Conservation (phyloP, 352 stramenopile species). For the Phytophthora idaei region DNA sequence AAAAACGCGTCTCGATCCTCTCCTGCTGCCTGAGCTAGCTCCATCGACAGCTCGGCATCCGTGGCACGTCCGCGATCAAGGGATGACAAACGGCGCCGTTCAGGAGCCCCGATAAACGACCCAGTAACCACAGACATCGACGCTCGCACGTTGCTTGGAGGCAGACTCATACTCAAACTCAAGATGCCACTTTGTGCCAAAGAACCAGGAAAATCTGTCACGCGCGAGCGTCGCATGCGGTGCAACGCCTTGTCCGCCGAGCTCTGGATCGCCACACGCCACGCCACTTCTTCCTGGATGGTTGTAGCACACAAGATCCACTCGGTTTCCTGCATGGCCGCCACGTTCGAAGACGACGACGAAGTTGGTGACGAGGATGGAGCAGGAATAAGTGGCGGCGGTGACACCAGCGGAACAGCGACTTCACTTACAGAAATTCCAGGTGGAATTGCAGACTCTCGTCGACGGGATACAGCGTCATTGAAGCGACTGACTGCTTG, state of each 20-base stretch:
- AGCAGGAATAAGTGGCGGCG: constrained; percentile 8
- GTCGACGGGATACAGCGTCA: constrained; percentile 42
- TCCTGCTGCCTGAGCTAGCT: constrained; percentile 30
- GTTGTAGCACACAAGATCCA: constrained; percentile 75
- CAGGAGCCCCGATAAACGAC: constrained; percentile 16
- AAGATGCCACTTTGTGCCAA: constrained; percentile 53
- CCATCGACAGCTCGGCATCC: constrained; percentile 40
- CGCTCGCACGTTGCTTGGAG: constrained; percentile 25
- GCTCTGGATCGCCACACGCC: constrained; percentile 69
- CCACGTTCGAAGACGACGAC: constrained; percentile 22
- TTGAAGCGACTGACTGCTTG: constrained; percentile 63
- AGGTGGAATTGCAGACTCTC: constrained; percentile 22
- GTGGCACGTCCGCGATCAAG: constrained; percentile 36
- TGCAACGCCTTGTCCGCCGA: constrained; percentile 73
- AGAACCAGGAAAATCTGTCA: constrained; percentile 59
- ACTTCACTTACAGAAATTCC: constrained; percentile 4
- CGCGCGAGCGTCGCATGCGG: constrained; percentile 58
- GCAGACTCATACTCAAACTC: constrained; percentile 34
- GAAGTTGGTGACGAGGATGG: constrained; percentile 21
- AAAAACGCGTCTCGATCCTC: constrained; percentile 60
- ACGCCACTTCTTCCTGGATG: constrained; percentile 69
- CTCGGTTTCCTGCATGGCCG: constrained; percentile 40
- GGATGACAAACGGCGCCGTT: constrained; percentile 37
- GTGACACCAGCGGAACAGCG: constrained; percentile 11
- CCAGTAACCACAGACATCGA: constrained; percentile 34